Conservation (phyloP, 176 grass and related monocot species). For the Raddia distichophylla region DNA sequence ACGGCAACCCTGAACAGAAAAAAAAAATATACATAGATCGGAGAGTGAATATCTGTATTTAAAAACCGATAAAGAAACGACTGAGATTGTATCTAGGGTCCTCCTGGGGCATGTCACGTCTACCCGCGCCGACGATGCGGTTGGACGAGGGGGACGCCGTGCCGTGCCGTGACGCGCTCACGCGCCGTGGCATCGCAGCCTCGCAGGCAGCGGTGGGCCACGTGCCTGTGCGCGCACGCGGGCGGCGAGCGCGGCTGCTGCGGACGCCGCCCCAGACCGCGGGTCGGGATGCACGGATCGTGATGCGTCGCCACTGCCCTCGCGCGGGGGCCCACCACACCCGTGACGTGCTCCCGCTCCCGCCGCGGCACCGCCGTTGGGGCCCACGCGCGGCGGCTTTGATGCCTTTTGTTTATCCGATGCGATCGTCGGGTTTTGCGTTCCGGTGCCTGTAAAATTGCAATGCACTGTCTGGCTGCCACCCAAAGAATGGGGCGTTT, state of each 20-base stretch:
- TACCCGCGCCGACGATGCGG: constrained; percentile 48
- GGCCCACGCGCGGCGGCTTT: constrained; percentile 49
- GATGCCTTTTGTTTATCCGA: constrained; percentile 47
- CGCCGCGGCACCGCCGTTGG: constrained; percentile 34
- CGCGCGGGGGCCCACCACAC: constrained; percentile 23
- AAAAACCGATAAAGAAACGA: no score
- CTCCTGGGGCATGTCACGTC: no score
- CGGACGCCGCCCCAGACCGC: constrained; percentile 49
- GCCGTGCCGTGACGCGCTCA: constrained; percentile 24
- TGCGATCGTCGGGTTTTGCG: not conserved
- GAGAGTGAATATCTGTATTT: no score
- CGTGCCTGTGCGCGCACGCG: constrained; percentile 48
- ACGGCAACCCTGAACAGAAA: no score
- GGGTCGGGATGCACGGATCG: constrained; percentile 54
- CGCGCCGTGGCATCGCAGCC: constrained; percentile 17
- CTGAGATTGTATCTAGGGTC: no score
- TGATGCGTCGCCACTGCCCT: constrained; percentile 28
- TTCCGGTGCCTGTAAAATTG: accelerated
- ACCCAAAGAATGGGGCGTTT: not conserved
- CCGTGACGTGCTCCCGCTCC: constrained; percentile 61
- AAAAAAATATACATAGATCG: no score
- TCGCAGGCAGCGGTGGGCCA: constrained; percentile 28
- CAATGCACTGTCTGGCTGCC: not conserved
- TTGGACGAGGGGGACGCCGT: not conserved
- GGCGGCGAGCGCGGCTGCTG: constrained; percentile 34